Evolutionary conservation across 1,284 basidiomycete genomes (phyloP).

Genomic region (Moesziomyces antarcticus): DNA sequence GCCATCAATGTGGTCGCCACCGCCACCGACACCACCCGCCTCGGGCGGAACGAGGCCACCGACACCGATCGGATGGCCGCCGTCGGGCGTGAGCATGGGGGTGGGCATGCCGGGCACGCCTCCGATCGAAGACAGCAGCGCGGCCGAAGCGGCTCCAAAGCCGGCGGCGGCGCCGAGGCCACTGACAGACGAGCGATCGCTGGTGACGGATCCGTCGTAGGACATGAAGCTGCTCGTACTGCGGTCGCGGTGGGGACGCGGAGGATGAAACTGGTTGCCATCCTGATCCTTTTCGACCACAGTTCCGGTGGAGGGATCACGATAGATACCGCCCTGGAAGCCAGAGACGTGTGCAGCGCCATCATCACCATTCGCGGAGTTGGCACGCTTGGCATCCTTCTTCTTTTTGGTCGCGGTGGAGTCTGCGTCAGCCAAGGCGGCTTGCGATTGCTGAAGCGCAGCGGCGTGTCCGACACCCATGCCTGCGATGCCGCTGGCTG

Average conservation of each 20-base stretch:
- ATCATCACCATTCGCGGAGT: constrained; percentile 4
- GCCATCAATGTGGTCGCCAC: constrained; percentile 46
- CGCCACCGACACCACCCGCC: constrained; percentile 33
- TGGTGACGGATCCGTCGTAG: constrained; percentile 45
- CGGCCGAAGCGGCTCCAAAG: constrained; percentile 50
- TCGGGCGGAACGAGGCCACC: constrained; percentile 31
- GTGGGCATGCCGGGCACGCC: constrained; percentile 38
- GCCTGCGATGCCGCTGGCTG: constrained; percentile 55
- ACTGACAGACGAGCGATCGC: constrained; percentile 43
- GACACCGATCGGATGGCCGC: constrained; percentile 21
- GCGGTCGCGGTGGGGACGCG: constrained; percentile 31
- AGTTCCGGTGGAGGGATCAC: constrained; percentile 51
- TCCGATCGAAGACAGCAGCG: constrained; percentile 48
- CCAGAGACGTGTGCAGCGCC: constrained; percentile 16
- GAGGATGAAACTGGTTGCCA: constrained; percentile 20
- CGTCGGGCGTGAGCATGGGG: constrained; percentile 46
- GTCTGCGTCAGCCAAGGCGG: constrained; percentile 23
- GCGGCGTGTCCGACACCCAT: constrained; percentile 54
- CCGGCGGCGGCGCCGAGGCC: constrained; percentile 58
- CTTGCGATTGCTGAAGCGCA: constrained; percentile 33
- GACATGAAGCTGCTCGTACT: constrained; percentile 41
- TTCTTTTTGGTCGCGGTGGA: constrained; percentile 13
- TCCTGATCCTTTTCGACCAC: constrained; percentile 45
- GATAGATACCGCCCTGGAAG: constrained; percentile 51
- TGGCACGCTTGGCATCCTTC: constrained; percentile 15